A percentile compares a stretch with the other conserved stretches of the same genome.
These are phyloP conservation scores for Nicotiana rustica DNA, from an alignment of 305 asterid species.

Conservation along the genomic window DNA sequence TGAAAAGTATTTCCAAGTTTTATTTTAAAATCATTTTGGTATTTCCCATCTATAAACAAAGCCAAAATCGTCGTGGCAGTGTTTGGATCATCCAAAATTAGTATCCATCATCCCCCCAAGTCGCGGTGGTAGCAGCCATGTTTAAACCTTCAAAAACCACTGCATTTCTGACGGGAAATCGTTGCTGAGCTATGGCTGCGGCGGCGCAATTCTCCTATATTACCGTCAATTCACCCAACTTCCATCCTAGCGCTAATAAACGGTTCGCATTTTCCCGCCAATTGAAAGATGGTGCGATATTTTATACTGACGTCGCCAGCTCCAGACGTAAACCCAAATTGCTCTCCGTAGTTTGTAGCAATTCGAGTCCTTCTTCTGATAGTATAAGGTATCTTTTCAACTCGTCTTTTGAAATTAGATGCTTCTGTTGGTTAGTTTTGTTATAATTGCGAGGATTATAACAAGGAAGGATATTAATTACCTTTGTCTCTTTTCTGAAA, in stretches of 20 bases:
- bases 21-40: not conserved
- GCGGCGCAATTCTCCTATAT: slow-evolving; percentile 34
- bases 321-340: not conserved
- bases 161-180: slow-evolving; percentile 2
- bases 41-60: not conserved
- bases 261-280: slow-evolving; percentile 39
- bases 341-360: slow-evolving; percentile 40
- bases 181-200: slow-evolving; percentile 38
- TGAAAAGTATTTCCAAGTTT: not conserved
- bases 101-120: not conserved
- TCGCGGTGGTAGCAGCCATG: slow-evolving; percentile 29
- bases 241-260: slow-evolving; percentile 9
- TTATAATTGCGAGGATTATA: not conserved
- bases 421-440: not conserved
- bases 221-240: slow-evolving; percentile 31
- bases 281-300: slow-evolving; percentile 23
- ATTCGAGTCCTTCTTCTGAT: slow-evolving; percentile 44
- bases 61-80: slow-evolving; percentile 31
- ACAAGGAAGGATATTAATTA: too few relatives aligned
- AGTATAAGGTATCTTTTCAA: slow-evolving; percentile 24
- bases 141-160: slow-evolving; percentile 9
- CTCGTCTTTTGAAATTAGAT: not conserved
- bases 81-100: slow-evolving; percentile 29
- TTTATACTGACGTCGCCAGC: slow-evolving; percentile 20
- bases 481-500: too few relatives aligned